These are phyloP conservation scores for Ustilago sp. DNA, from an alignment of 1,284 basidiomycete genomes.

Conservation along the genomic window DNA sequence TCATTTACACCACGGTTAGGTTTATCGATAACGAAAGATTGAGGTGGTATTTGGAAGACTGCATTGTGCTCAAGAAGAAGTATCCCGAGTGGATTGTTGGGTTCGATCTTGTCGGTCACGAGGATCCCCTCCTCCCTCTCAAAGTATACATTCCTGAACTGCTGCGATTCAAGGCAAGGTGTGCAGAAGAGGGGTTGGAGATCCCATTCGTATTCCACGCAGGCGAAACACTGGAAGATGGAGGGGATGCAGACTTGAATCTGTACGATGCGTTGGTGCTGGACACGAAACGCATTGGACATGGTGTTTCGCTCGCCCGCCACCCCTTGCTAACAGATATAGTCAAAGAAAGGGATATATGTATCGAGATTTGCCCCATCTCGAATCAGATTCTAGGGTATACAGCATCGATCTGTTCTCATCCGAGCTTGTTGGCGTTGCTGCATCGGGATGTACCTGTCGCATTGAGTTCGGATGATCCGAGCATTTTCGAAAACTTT, in stretches of 20 bases:
- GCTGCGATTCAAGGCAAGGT: constrained; percentile 75
- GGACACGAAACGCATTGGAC: constrained; percentile 82
- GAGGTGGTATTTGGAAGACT: constrained; percentile 79
- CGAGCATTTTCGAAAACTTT: constrained; percentile 81
- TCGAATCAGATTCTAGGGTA: constrained; percentile 60
- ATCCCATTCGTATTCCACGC: constrained; percentile 85
- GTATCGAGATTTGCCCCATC: constrained; percentile 74
- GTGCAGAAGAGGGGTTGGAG: constrained; percentile 75
- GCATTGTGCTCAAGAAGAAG: constrained; percentile 78
- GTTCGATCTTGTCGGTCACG: constrained; percentile 83
- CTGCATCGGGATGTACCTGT: constrained; percentile 79
- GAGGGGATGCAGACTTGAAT: constrained; percentile 76
- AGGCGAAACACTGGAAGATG: constrained; percentile 81
- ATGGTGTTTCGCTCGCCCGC: constrained; percentile 80
- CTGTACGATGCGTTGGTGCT: constrained; percentile 82
- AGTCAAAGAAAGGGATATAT: constrained; percentile 76
- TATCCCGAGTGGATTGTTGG: constrained; percentile 81
- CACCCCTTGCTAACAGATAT: constrained; percentile 79
- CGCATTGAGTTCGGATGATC: constrained; percentile 79
- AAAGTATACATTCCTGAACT: constrained; percentile 77
- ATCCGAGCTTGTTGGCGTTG: constrained; percentile 70
- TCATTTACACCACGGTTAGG: constrained; percentile 77
- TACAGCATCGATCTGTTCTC: constrained; percentile 32
- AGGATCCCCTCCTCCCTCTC: constrained; percentile 77
- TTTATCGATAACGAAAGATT: constrained; percentile 75